Evolutionary conservation across 495 filamentous ascomycete species (phyloP), one percentile per base, ranked within the genome.

Genomic region (Tetracladium marchalianum): DNA sequence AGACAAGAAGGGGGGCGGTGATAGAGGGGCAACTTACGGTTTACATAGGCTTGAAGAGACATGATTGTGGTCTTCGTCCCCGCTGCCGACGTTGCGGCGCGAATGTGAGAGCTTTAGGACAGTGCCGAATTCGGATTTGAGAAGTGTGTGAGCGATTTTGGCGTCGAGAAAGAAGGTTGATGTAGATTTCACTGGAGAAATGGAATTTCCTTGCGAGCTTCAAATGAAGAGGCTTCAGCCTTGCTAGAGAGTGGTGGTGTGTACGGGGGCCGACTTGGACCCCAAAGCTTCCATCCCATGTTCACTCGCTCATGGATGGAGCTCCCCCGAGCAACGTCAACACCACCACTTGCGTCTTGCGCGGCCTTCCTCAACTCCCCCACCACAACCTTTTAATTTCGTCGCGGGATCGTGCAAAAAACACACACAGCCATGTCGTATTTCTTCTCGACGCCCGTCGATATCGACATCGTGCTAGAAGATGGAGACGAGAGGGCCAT

Each of bases 391-490:
- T 18, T 40, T 11, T 12, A 42, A 27, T 27, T 27, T 31, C 19
- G 39, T 42, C 11, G 13, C 15, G 17, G 13, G 15, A 27, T 31
- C 18, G 24, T 27, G 18, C 39, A 12, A 18, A 27, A 18, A 9
- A 27, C 1, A 11, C 41, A 72, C n/a, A n/a, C n/a, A n/a, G n/a
- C 55, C 44, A 95, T 97, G 92, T 92, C 90, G 35, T 92, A 90
- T 75, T 95, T 96, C 71, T 99, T 99, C 72, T 85, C 87, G 53
- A 94, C 92, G 43, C 93, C 93, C 15, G 80, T 97, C 61, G 92
- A 99, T 67, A 99, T 99, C 71, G 92, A 99, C 66, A 84, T 99
- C 56, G 87, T 96, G 48, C 86, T 99, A 48, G 87, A 95, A 48
- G 89, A 96, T 63, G 76, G 77, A 63, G 93, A 96, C 71, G 87